Evolutionary conservation across 768 basidiomycete species (phyloP), one percentile per base, ranked within the genome.

Genomic region (Termitomyces heimii): DNA sequence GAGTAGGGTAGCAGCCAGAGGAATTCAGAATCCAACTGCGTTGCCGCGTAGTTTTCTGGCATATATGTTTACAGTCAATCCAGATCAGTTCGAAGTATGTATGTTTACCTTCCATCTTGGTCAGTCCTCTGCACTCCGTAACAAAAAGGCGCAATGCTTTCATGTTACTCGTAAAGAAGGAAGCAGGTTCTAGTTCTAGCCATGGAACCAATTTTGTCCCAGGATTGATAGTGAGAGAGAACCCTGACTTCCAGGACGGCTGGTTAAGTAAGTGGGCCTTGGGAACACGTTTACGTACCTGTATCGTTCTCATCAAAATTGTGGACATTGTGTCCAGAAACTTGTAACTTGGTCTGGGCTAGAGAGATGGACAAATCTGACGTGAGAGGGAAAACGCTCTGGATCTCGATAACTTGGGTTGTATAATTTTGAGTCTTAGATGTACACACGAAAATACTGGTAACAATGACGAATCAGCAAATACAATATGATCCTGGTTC

Each of bases 341-440:
- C 75, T 40, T 62, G 63, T 13, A 72, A 71, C 29, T 71, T 73
- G 40, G 78, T 73, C 64, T 89, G 86, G 1, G 83, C 77, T 70
- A 88, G 82, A 9, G 73, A 67, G 39, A 88, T 75, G 5, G 75
- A 70, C 62, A 88, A 82, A 34, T 74, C 69, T 10, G 75, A 77
- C 53, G 79, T 76, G 32, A 90, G 79, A 3, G 85, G 85, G n/a
- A 82, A 77, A 2, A 80, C 73, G 50, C 75, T 76, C 56, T 82
- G 73, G 9, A 83, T 70, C 20, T 77, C 70, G 37, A 81, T 70
- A 26, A 71, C 73, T 20, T 71, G 70, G 29, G 64, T 51, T 14
- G 56, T 53, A 20, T 62, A 70, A 58, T 64, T 58, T 9, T 63
- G n/a, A 49, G 66, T 40, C 51, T 70, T 76, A 49, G 66, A 68